These are phyloP conservation scores for Penicillium coffeae DNA, from an alignment of 495 filamentous ascomycete species.

Conservation along the genomic window DNA sequence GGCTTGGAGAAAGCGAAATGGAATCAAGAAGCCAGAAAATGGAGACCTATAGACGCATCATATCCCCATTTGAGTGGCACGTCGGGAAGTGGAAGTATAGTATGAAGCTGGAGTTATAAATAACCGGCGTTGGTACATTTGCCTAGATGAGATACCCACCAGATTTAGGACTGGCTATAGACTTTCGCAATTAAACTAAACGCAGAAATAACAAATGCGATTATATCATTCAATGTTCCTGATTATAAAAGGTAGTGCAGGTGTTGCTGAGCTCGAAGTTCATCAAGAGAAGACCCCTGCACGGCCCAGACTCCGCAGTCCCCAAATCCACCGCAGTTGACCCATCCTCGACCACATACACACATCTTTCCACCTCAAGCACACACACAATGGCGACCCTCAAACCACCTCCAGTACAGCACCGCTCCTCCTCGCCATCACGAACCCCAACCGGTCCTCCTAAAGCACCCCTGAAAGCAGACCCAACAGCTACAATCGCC, in stretches of 20 bases:
- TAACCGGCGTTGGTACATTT: not conserved
- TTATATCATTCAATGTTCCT: too few relatives aligned
- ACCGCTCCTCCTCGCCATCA: constrained; percentile 25
- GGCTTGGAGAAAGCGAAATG: constrained; percentile 76
- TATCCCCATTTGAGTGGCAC: not conserved
- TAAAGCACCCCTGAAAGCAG: constrained; percentile 62
- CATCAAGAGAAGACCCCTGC: too few relatives aligned
- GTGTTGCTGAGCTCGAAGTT: too few relatives aligned
- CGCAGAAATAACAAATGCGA: too few relatives aligned
- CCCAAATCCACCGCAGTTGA: not conserved
- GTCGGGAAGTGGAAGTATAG: not conserved
- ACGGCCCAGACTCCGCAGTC: constrained; percentile 15
- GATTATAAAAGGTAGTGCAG: too few relatives aligned
- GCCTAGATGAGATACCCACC: not conserved
- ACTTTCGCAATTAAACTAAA: too few relatives aligned
- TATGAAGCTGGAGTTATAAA: not conserved
- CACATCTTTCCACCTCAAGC: constrained; percentile 4
- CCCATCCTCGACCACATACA: constrained; percentile 1
- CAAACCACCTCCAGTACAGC: constrained; percentile 24
- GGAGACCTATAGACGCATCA: too few relatives aligned
- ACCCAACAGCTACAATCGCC: constrained; percentile 67
- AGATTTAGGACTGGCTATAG: not conserved
- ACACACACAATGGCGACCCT: constrained; percentile 21
- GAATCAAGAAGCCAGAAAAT: constrained; percentile 32
- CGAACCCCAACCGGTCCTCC: constrained; percentile 18